These are phyloP conservation scores for Tulasnella sp. DNA, from an alignment of 768 basidiomycete species.

Conservation along the genomic window DNA sequence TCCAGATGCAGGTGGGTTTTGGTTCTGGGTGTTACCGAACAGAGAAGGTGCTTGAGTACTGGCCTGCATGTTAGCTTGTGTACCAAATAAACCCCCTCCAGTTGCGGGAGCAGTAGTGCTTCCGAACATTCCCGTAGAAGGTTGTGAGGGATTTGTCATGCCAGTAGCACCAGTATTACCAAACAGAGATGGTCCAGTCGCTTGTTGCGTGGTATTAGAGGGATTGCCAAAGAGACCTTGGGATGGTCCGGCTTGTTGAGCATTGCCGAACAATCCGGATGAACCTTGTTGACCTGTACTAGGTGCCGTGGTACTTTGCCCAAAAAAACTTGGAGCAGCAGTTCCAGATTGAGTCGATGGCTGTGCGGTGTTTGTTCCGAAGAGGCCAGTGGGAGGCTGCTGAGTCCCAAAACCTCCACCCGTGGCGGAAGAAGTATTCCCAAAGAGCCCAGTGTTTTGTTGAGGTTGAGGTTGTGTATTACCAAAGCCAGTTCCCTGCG, in stretches of 20 bases:
- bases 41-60: constrained; percentile 23
- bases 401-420: constrained; percentile 18
- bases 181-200: no score
- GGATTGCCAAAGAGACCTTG: no score
- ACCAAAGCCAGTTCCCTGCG: constrained; percentile 12
- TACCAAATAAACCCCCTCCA: constrained; percentile 17
- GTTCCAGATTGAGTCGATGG: background rate
- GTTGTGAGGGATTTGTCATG: no score
- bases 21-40: constrained; percentile 24
- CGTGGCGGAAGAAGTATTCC: constrained; percentile 8
- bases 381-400: background rate
- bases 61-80: constrained; percentile 18
- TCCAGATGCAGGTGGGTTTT: constrained; percentile 20
- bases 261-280: no score
- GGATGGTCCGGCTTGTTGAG: no score
- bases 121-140: constrained; percentile 4
- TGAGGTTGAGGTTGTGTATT: constrained; percentile 10
- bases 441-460: constrained; percentile 16
- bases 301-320: background rate
- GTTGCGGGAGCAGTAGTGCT: background rate
- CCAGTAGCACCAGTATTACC: no score
- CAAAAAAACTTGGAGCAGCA: constrained; percentile 14
- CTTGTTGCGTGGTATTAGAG: no score
- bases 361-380: constrained; percentile 12
- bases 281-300: no score